Conservation (phyloP, 768 basidiomycete genomes). For the Tricholomella constricta region DNA sequence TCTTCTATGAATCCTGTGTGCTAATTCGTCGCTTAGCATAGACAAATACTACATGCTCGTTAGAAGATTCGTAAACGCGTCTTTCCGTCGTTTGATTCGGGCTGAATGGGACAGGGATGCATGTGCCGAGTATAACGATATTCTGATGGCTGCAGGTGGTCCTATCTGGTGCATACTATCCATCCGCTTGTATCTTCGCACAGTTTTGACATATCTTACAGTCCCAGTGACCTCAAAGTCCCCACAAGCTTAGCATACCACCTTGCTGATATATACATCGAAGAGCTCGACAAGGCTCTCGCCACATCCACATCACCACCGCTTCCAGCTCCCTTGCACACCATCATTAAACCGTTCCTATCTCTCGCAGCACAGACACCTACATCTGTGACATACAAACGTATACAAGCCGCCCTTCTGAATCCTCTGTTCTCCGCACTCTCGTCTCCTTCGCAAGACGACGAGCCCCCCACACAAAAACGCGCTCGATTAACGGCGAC, state of each 20-base stretch:
- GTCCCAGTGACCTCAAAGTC: constrained; percentile 69
- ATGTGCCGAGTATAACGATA: constrained; percentile 65
- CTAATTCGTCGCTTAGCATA: constrained; percentile 52
- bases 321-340: constrained; percentile 35
- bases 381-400: constrained; percentile 66
- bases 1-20: neutral
- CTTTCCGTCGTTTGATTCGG: constrained; percentile 78
- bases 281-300: constrained; percentile 80
- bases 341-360: constrained; percentile 71
- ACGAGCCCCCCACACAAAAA: constrained; percentile 46
- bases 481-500: constrained; percentile 39
- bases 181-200: neutral
- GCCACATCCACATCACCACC: constrained; percentile 49
- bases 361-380: constrained; percentile 68
- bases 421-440: constrained; percentile 68
- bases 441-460: constrained; percentile 34
- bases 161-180: constrained; percentile 70
- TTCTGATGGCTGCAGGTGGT: constrained; percentile 68
- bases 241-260: constrained; percentile 84
- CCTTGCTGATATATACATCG: constrained; percentile 84
- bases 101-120: constrained; percentile 62
- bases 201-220: constrained; percentile 29
- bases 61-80: constrained; percentile 82
- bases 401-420: constrained; percentile 68
- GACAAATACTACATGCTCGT: constrained; percentile 99